Percentiles rank a stretch among this genome's conserved stretches.
These are phyloP conservation scores for Scortechinia acanthostroma DNA, from an alignment of 2,329 filamentous ascomycete genomes.

Conservation along the genomic window DNA sequence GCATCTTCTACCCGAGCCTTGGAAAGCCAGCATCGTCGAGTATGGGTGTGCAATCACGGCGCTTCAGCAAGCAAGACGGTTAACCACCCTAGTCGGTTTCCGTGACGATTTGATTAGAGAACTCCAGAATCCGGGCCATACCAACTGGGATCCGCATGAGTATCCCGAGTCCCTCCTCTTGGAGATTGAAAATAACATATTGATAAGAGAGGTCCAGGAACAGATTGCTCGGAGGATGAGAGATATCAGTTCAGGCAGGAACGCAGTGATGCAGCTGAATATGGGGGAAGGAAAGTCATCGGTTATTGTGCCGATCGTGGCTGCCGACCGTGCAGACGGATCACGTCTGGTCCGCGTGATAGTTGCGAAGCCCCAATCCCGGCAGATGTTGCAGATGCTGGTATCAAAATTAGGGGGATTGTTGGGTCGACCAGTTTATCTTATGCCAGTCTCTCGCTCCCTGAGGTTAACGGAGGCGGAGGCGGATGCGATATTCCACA, in stretches of 20 bases:
- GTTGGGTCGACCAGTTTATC: slow-evolving; percentile 40
- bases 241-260: slow-evolving; percentile 22
- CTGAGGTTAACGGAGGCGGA: slow-evolving; percentile 20
- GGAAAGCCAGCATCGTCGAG: slow-evolving; percentile 21
- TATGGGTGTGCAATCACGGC: slow-evolving; percentile 30
- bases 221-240: slow-evolving; percentile 51
- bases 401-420: slow-evolving; percentile 45
- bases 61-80: slow-evolving; percentile 30
- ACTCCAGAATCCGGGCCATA: slow-evolving; percentile 39
- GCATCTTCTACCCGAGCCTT: slow-evolving; percentile 16
- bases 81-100: slow-evolving; percentile 14
- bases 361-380: slow-evolving; percentile 51
- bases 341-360: slow-evolving; percentile 44
- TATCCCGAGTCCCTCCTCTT: slow-evolving; percentile 55
- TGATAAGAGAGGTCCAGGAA: slow-evolving; percentile 52
- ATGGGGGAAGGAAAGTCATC: slow-evolving; percentile 70
- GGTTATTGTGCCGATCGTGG: slow-evolving; percentile 61
- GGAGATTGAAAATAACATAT: slow-evolving; percentile 54
- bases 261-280: slow-evolving; percentile 57
- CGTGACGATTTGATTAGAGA: slow-evolving; percentile 27
- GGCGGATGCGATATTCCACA: slow-evolving; percentile 20
- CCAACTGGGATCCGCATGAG: slow-evolving; percentile 40
- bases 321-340: slow-evolving; percentile 30
- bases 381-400: slow-evolving; percentile 52
- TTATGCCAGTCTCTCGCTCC: slow-evolving; percentile 50